These are phyloP conservation scores for Umbelopsis sp. DNA, from an alignment of 371 early-diverging fungal genomes.

Conservation along the genomic window DNA sequence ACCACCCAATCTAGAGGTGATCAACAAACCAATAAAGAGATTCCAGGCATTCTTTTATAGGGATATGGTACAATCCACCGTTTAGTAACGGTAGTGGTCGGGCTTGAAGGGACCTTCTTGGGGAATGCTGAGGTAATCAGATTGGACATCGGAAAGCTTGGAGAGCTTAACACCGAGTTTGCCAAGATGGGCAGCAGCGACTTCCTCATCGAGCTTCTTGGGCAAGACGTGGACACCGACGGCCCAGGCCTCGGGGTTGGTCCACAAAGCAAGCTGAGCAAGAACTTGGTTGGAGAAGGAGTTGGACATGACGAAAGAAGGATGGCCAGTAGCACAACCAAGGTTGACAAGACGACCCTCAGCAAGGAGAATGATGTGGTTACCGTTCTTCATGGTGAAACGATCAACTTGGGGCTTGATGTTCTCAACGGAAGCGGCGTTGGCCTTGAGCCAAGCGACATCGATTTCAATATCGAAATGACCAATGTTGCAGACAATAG, in stretches of 20 bases:
- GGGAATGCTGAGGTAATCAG: constrained; percentile 88
- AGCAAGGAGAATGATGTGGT: constrained; percentile 95
- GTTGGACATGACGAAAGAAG: constrained; percentile 99
- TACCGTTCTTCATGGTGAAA: constrained; percentile 90
- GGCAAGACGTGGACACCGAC: constrained; percentile 98
- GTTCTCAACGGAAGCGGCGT: constrained; percentile 87
- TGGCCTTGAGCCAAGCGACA: constrained; percentile 98
- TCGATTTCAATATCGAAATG: constrained; percentile 99
- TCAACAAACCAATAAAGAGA: constrained; percentile 8
- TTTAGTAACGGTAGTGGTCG: constrained; percentile 89
- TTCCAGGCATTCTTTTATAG: constrained; percentile 6
- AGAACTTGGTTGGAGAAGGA: constrained; percentile 99
- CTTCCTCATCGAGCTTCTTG: constrained; percentile 99
- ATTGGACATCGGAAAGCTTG: constrained; percentile 71
- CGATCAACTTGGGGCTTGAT: constrained; percentile 99
- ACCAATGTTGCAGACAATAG: constrained; percentile 99
- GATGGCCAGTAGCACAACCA: constrained; percentile 99
- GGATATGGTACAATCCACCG: constrained; percentile 17
- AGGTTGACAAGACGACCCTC: constrained; percentile 99
- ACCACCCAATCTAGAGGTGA: not conserved
- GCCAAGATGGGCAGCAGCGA: constrained; percentile 94
- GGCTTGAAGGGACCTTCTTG: constrained; percentile 96
- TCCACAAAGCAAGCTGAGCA: constrained; percentile 99
- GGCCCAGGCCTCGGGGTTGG: constrained; percentile 83
- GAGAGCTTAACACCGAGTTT: constrained; percentile 96